phyloP scores from a whole-genome alignment of 345 rosid genomes.

The Brassica rapa region DNA sequence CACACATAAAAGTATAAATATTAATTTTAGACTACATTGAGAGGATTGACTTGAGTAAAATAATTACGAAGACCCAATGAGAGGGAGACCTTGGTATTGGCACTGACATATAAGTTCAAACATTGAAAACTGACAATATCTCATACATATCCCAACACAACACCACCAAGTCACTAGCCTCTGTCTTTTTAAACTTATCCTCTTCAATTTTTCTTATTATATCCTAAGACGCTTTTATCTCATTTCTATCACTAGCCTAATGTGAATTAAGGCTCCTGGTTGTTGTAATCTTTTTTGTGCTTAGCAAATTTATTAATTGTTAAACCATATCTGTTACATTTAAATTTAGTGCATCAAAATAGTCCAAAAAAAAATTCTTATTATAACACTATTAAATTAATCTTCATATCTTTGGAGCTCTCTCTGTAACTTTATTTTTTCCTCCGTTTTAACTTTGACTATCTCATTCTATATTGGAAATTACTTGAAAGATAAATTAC shows the following conservation, averaged over 20 bases:
- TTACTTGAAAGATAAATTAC: not conserved
- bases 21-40: not conserved
- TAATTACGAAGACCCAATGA: not conserved
- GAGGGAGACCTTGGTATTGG: conserved; percentile 20
- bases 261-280: no score
- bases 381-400: not conserved
- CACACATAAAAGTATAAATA: not conserved
- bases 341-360: no score
- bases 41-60: not conserved
- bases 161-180: conserved; percentile 11
- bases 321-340: no score
- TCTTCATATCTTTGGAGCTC: conserved; percentile 5
- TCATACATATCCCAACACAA: conserved; percentile 29
- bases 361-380: not conserved
- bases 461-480: conserved; percentile 2
- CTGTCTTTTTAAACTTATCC: conserved; percentile 11
- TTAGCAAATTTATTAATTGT: no score
- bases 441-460: conserved; percentile 20
- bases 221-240: no score
- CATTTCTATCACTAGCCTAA: no score
- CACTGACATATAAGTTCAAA: conserved; percentile 31
- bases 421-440: conserved; percentile 16
- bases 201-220: not conserved
- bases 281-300: no score
- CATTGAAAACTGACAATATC: conserved; percentile 34